Percentiles rank a stretch among this genome's conserved stretches.
Conservation (phyloP, 2,329 filamentous ascomycete species). For the Exophiala sp. region DNA sequence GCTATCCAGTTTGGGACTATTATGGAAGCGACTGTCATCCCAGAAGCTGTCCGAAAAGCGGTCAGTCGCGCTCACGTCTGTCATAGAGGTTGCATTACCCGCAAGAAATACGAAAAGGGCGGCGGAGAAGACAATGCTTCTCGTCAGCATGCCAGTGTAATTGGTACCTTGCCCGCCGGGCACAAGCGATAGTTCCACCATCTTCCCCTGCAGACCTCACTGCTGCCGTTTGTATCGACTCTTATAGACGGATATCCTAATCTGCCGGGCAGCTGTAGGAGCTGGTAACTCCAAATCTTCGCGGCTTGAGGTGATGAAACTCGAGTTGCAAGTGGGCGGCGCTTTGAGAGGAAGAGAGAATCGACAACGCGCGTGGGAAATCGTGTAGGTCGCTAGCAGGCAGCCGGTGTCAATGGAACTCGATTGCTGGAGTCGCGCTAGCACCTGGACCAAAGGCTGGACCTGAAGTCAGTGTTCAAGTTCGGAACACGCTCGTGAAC, state of each 20-base stretch:
- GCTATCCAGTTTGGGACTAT: constrained; percentile 48
- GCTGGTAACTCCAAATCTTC: too few relatives aligned
- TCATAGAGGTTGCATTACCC: constrained; percentile 32
- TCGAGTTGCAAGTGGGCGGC: too few relatives aligned
- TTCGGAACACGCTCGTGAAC: too few relatives aligned
- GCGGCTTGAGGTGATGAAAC: too few relatives aligned
- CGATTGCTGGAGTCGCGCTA: too few relatives aligned
- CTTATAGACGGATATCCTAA: not conserved
- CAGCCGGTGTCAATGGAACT: too few relatives aligned
- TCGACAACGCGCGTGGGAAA: too few relatives aligned
- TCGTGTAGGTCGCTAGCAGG: too few relatives aligned
- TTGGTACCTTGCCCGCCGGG: constrained; percentile 42
- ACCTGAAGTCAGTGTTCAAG: too few relatives aligned
- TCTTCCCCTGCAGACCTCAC: constrained; percentile 17
- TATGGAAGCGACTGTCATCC: constrained; percentile 45
- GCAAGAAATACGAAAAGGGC: constrained; percentile 45
- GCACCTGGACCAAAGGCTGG: too few relatives aligned
- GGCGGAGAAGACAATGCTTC: constrained; percentile 46
- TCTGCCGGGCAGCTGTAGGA: not conserved
- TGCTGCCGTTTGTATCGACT: constrained; percentile 8
- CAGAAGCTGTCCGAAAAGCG: constrained; percentile 36
- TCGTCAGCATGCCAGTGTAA: constrained; percentile 48
- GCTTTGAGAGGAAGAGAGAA: too few relatives aligned
- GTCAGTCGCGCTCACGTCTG: not conserved
- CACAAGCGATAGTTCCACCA: constrained; percentile 43